Base-by-base conservation (phyloP, 495 filamentous ascomycete genomes). In the Penicillium argentinense region DNA sequence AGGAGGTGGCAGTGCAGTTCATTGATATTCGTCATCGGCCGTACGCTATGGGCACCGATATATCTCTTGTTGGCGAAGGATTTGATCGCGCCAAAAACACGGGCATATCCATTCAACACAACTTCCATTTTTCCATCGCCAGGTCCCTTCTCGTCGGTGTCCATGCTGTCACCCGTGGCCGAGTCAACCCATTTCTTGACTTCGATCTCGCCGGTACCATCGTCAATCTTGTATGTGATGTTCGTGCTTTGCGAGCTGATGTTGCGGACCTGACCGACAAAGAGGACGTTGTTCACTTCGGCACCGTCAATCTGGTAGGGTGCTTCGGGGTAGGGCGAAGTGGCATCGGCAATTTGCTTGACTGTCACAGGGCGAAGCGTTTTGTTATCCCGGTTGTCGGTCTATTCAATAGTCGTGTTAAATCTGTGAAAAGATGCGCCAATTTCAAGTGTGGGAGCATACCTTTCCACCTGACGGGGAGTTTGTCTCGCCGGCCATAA, bases 321-420 rank as follows among this genome's bases (percentile, higher is more conserved):
- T 37, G 83, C 81, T 47, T 86, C 87, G 5, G 86, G 80, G 67
- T 87, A 84, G 9, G 84, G 73, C 58, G 87, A 84, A 47, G 79
- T 72, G 41, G 87, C 85, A 64, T 96, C 89, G 57, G 89, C 71
- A 32, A 96, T 76, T 71, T 98, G 93, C 64, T 96, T 96, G 62
- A 97, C 88, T 30, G 93, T 98, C 29, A 96, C 86, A 0, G 93
- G 91, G 33, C 92, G 85, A 47, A 98, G 79, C 38, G 87, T 91
- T 32, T 91, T 80, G 60, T 83, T 78, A 47, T 84, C 80, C 40
- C 59, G 43, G 41, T 68, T 64, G 19, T 54, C 46, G 30, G 28
- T 33, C 60, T 63, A 19, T 36, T 8, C 11, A 19, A 1, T 21
- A 4, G 2, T 28, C 11, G 19, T 29, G 13, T 22, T 41, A 24